phyloP scores from a whole-genome alignment of 2,329 filamentous ascomycete genomes.

The Apiospora kogelbergensis region DNA sequence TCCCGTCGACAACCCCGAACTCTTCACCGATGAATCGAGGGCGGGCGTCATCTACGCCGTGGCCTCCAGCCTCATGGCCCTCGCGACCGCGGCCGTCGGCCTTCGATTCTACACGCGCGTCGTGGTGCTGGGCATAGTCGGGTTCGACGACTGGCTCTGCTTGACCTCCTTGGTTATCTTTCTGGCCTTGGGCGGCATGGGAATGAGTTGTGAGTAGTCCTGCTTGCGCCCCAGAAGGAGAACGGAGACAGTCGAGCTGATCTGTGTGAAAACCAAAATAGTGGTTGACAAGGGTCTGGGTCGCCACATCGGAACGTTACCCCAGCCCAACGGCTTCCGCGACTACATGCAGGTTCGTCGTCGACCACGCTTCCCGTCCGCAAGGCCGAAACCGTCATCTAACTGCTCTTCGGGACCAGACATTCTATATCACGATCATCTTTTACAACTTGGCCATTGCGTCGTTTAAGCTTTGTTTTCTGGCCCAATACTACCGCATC shows the following conservation, averaged over 20 bases:
- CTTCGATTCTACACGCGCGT: conserved; percentile 1
- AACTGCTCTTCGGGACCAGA: neutral
- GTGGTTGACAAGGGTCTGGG: neutral
- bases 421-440: neutral
- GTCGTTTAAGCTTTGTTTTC: neutral
- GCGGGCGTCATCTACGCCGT: neutral
- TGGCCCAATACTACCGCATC: conserved; percentile 2
- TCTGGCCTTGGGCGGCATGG: neutral
- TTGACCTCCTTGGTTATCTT: neutral
- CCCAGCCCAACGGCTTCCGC: neutral
- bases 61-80: neutral
- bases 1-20: neutral
- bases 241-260: neutral
- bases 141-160: conserved; percentile 6
- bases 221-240: neutral
- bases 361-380: neutral
- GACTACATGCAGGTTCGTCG: neutral
- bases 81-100: neutral
- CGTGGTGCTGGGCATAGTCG: neutral
- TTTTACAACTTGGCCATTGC: neutral
- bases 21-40: neutral
- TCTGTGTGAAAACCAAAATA: neutral
- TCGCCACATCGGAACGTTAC: neutral
- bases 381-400: neutral
- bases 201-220: neutral